These are phyloP conservation scores for Metschnikowia kofuensis DNA, from an alignment of 805 yeast genomes.

Conservation along the genomic window DNA sequence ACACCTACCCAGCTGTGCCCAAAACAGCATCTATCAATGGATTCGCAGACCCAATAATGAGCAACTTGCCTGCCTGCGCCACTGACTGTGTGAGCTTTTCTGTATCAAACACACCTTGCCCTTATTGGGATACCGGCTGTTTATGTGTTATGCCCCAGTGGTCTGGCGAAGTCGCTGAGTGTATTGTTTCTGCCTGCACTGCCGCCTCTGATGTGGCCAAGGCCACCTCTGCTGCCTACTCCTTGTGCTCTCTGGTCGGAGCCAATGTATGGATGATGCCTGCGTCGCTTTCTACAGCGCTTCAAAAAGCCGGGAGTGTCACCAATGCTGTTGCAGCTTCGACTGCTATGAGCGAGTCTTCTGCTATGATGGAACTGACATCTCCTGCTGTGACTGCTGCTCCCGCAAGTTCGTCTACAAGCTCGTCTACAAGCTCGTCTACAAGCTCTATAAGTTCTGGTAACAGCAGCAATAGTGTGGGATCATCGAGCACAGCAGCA, in stretches of 20 bases:
- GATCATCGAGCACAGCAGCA: not conserved
- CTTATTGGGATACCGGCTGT: constrained; percentile 53
- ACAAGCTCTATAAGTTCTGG: not conserved
- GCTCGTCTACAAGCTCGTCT: too few species aligned
- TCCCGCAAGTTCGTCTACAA: not conserved
- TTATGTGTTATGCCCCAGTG: constrained; percentile 48
- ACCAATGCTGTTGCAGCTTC: constrained; percentile 5
- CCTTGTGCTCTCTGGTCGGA: constrained; percentile 41
- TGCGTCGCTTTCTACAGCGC: constrained; percentile 32
- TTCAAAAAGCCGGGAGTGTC: constrained; percentile 25
- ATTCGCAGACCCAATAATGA: constrained; percentile 45
- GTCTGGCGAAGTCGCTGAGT: constrained; percentile 42
- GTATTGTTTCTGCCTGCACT: constrained; percentile 37
- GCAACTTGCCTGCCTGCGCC: constrained; percentile 42
- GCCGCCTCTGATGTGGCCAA: constrained; percentile 32
- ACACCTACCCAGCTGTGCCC: constrained; percentile 45
- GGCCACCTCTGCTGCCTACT: constrained; percentile 42
- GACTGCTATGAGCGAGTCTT: constrained; percentile 2
- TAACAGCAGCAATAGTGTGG: too few species aligned
- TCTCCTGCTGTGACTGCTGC: constrained; percentile 10
- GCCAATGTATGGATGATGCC: constrained; percentile 47
- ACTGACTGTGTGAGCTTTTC: constrained; percentile 35
- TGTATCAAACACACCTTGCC: constrained; percentile 46
- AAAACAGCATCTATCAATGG: constrained; percentile 48
- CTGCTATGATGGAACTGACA: constrained; percentile 8